Conservation (phyloP, 176 grass and related monocot species). For the Oryza meridionalis region DNA sequence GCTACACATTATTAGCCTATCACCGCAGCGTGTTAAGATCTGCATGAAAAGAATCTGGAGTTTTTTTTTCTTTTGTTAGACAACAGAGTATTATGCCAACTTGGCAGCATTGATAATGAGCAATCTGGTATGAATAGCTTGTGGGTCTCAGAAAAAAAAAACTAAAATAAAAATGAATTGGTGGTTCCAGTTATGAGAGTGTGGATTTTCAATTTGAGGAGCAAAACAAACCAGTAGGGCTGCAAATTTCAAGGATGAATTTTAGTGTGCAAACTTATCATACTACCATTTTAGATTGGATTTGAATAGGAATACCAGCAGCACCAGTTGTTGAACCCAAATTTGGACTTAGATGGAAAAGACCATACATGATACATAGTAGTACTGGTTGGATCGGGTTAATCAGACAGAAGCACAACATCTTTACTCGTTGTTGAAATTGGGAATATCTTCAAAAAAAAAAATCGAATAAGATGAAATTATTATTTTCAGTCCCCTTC, state of each 20-base stretch:
- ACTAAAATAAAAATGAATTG: neutral
- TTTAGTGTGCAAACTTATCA: neutral
- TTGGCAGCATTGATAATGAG: conserved; percentile 26
- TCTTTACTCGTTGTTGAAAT: neutral
- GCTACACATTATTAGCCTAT: neutral
- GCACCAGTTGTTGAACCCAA: neutral
- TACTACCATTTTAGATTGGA: neutral
- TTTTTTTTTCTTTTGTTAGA: neutral
- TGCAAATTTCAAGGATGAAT: neutral
- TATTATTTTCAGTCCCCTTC: neutral
- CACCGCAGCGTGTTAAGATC: neutral
- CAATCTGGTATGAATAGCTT: neutral
- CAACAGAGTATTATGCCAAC: conserved; percentile 10
- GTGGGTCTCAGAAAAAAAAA: neutral
- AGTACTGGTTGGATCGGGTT: neutral
- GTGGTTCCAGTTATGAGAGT: neutral
- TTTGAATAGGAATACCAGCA: neutral
- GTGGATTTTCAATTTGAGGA: neutral
- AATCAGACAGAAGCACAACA: neutral
- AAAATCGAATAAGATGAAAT: neutral
- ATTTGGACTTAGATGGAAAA: neutral
- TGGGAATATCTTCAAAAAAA: neutral
- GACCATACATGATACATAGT: neutral
- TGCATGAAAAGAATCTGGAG: conserved; percentile 1
- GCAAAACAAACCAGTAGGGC: neutral